Percentiles rank a stretch among this genome's conserved stretches.
Evolutionary conservation across 208 protist species (phyloP).

Genomic region (Jaenimonas drosophilae): DNA sequence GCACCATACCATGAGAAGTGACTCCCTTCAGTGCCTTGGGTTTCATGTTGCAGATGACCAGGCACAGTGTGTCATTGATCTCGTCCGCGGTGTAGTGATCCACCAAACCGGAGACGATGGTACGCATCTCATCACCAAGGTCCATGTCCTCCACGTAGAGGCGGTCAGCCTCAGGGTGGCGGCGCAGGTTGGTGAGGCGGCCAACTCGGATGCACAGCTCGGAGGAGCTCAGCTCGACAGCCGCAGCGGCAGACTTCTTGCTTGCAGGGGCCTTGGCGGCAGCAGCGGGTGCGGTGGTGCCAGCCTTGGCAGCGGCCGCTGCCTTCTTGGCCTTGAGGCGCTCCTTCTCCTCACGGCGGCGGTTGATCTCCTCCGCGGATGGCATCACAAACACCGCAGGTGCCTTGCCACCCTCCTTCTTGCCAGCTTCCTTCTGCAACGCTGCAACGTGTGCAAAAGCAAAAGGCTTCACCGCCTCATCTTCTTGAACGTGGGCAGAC

Average conservation of each 20-base stretch:
- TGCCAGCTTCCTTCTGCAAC: neutral
- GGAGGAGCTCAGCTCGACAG: slow-evolving; percentile 9
- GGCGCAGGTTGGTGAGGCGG: slow-evolving; percentile 59
- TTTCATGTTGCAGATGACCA: slow-evolving; percentile 92
- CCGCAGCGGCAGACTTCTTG: neutral
- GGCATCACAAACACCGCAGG: slow-evolving; percentile 49
- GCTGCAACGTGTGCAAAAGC: slow-evolving; percentile 7
- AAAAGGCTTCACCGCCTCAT: slow-evolving; percentile 30
- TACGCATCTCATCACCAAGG: slow-evolving; percentile 82
- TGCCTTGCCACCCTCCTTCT: slow-evolving; percentile 6
- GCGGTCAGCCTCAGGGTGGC: slow-evolving; percentile 77
- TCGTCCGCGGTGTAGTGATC: slow-evolving; percentile 66
- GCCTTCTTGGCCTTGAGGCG: slow-evolving; percentile 57
- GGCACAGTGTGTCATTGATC: slow-evolving; percentile 57
- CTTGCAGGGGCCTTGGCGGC: slow-evolving; percentile 4
- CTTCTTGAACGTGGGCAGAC: slow-evolving; percentile 21
- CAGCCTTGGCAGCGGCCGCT: slow-evolving; percentile 21
- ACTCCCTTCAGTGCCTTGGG: slow-evolving; percentile 85
- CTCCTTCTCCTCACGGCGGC: slow-evolving; percentile 70
- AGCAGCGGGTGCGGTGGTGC: slow-evolving; percentile 10
- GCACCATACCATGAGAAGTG: slow-evolving; percentile 88
- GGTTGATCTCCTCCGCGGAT: slow-evolving; percentile 68
- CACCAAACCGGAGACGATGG: slow-evolving; percentile 88
- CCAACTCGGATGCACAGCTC: slow-evolving; percentile 73
- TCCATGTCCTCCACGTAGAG: slow-evolving; percentile 92